Base-by-base conservation (phyloP, 768 basidiomycete genomes). In the Lanmaoa pseudosensibilis region DNA sequence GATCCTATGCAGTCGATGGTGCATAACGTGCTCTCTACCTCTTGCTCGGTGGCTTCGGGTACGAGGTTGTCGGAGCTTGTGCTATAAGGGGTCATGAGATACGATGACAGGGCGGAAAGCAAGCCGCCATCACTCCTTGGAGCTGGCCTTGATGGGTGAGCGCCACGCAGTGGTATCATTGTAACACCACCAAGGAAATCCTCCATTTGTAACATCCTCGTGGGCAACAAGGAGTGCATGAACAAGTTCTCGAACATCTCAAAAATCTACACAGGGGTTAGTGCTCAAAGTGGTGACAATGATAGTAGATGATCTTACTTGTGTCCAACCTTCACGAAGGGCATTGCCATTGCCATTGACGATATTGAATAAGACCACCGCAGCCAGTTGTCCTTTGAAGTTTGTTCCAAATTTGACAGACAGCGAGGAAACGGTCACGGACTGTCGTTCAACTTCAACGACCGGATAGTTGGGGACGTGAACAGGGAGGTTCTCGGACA, bases 241-340 rank as follows among this genome's bases (percentile, higher is more conserved):
- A 98, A 99, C 23, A 99, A 77, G 34, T 94, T 97, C 67, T 95
- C 90, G 74, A 96, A 95, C 87, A 98, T 98, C 72, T 98, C 96
- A 65, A 99, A 98, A 52, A 99, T 93, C 90, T 97, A 54, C 45
- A 8, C 25, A 19, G 33, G 33, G 46, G 49, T 54, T 11, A 64
- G 40, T 39, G 21, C 33, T 56, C 45, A 13, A 39, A 47, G 27
- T 21, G 12, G 39, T 6, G 25, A 40, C 30, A 25, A 10, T 16
- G 39, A 27, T n/a, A 21, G 13, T 9, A 39, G 34, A 19, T 21
- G 33, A 48, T 58, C 77, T 61, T 59, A 92, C 91, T 78, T 92
- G 90, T 5, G 84, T 86, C 97, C 97, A 99, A 25, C 96, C 95
- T 70, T 95, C 93, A 32, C 95, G 83, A 49, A 99, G 82, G 11